Conservation (phyloP, 163 green algal genomes). For the Chloroidium sp. region DNA sequence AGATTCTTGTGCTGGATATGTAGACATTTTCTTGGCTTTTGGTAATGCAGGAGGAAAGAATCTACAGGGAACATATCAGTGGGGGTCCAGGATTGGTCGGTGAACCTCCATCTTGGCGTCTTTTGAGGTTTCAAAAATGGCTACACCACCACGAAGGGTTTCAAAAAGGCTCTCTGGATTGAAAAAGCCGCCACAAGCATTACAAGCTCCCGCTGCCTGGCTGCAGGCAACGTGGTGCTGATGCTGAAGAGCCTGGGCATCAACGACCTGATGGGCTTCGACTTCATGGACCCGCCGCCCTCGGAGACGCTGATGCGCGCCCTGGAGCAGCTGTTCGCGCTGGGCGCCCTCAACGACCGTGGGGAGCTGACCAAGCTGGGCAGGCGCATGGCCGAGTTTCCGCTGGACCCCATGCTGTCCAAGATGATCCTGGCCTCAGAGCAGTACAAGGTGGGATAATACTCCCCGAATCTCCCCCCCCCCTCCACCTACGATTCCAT, state of each 20-base stretch:
- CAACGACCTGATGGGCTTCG: constrained; percentile 96
- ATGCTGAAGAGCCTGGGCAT: constrained; percentile 87
- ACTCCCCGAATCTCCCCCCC: too few species aligned
- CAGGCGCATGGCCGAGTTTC: constrained; percentile 96
- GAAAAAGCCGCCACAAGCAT: neutral
- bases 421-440: constrained; percentile 87
- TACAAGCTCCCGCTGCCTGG: too few species aligned
- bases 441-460: constrained; percentile 50
- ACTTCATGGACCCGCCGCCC: constrained; percentile 99
- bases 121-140: too few species aligned
- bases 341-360: constrained; percentile 92
- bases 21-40: too few species aligned
- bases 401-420: constrained; percentile 90
- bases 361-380: constrained; percentile 96
- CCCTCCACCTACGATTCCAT: neutral
- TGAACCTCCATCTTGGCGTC: too few species aligned
- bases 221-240: constrained; percentile 73
- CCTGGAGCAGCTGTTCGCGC: constrained; percentile 88
- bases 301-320: constrained; percentile 75
- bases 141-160: neutral
- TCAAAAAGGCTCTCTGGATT: neutral
- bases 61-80: too few species aligned
- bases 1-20: too few species aligned
- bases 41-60: too few species aligned
- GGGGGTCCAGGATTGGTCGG: too few species aligned